A percentile compares a stretch with the other conserved stretches of the same genome.
Evolutionary conservation across 192 early-diverging fungal species (phyloP).

Genomic region (Pilobolus umbonatus): DNA sequence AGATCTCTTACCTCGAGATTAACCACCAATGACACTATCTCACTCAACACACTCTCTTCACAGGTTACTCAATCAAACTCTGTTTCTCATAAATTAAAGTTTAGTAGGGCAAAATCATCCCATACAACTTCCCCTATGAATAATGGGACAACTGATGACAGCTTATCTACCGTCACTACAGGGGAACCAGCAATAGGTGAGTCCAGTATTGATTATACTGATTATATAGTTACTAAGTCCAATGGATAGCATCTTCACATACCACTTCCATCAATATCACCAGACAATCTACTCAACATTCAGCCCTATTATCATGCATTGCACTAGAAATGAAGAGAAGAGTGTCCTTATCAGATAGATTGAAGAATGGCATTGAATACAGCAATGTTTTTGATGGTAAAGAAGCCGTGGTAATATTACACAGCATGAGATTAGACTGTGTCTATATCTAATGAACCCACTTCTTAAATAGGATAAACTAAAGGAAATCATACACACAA

Average conservation of each 20-base stretch:
- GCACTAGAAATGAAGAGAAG: constrained; percentile 10
- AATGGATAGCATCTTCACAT: too few relatives aligned
- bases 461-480: constrained; percentile 46
- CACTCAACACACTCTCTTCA: background rate
- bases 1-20: background rate
- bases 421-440: background rate
- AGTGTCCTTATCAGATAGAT: constrained; percentile 21
- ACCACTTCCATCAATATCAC: background rate
- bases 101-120: too few relatives aligned
- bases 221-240: too few relatives aligned
- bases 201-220: too few relatives aligned
- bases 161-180: too few relatives aligned
- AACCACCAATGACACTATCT: background rate
- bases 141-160: too few relatives aligned
- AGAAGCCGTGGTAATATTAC: constrained; percentile 17
- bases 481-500: constrained; percentile 68
- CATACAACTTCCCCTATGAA: too few relatives aligned
- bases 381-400: constrained; percentile 18
- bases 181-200: too few relatives aligned
- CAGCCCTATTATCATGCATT: constrained; percentile 1
- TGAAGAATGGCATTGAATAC: constrained; percentile 38
- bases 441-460: background rate
- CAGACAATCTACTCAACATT: background rate
- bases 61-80: too few relatives aligned
- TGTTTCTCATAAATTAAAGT: too few relatives aligned